Base-by-base conservation (phyloP, 306 rosid species). In the Carpinus fangiana region DNA sequence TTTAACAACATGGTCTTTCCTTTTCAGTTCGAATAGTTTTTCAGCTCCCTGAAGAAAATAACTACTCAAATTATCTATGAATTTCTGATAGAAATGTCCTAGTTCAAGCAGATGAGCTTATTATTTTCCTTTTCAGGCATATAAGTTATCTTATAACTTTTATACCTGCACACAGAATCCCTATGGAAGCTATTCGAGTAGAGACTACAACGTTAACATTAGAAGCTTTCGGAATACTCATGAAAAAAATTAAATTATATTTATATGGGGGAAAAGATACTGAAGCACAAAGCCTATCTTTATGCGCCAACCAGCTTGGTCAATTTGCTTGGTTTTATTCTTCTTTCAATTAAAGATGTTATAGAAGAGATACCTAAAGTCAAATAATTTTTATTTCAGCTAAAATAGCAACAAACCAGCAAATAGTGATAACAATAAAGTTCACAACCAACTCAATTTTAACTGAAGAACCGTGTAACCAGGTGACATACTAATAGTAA, bases 1-100 rank as follows among this genome's bases (percentile, higher is more conserved):
- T 50, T 50, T 20, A 34, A 48, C 70, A 47, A 77, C 47, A 48
- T 45, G 45, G 70, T 73, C 73, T 13, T 36, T 80, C 59, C 57
- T 62, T 36, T 64, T 64, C 20, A 34, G 10, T 1, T 64, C 11
- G 5, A 64, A 64, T 66, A 56, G 61, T 54, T 45, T 76, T 70
- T 21, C 73, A 51, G 6, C 43, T 38, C 43, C 43, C 43, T 38
- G 43, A 38, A 38, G 43, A 38, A 38, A 38, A 38, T 38, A 4
- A 38, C 43, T 38, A 38, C 43, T 38, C 43, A 38, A 38, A 38
- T 38, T 38, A 38, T 38, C 43, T 38, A 38, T 38, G 43, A 38
- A 38, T 38, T 3, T 38, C 43, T 38, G 34, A 23, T 11, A 59
- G 65, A 23, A 59, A 28, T 47, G 50, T 82, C 72, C 17, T 16